Base-by-base conservation (phyloP, 2,329 filamentous ascomycete species). In the Xylaria sp. region DNA sequence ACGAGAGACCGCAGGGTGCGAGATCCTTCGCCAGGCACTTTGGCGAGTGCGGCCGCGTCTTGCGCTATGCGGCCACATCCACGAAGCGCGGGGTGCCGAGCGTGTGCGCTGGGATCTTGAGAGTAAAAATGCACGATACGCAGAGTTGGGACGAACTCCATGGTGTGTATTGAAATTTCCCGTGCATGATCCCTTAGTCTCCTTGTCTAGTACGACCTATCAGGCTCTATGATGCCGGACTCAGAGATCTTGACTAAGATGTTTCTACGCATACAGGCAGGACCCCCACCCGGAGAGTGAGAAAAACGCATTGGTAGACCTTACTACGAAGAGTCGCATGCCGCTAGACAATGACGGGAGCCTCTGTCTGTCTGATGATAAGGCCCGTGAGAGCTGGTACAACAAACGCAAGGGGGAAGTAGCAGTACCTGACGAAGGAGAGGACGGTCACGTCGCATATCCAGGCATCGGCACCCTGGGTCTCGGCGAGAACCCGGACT, bases 21-120 rank as follows among this genome's bases (percentile, higher is more conserved):
- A 85, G 66, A 80, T 78, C 13, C 79, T 93, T 13, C 76, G 82
- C 8, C 77, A 79, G 53, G 80, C 82, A 0, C 76, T 92, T 23
- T 85, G 83, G 80, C 77, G 83, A 5, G 82, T 90, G 3, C 80
- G 87, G 38, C 90, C 90, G 4, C 78, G 80, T 55, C 76, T 93
- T 49, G 85, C 85, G 19, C 79, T 93, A 17, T 92, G 87, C 70
- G 90, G 90, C 0, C 90, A 93, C 73, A 84, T 91, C 29, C 90
- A 93, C 72, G 84, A 87, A 63, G 87, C 82, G 3, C 79, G 90
- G 66, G 90, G 90, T 11, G 85, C 81, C 9, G 81, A 88, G 69
- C 78, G 85, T 25, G 80, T 93, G 31, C 74, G 73, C 21, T 93
- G 90, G 90, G 79, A 83, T 62, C 71, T 83, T 25, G 71, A 66